Percentiles rank a stretch among this genome's conserved stretches.
Evolutionary conservation across 2,329 filamentous ascomycete species (phyloP).

Genomic region (Aspergillus caelatus): DNA sequence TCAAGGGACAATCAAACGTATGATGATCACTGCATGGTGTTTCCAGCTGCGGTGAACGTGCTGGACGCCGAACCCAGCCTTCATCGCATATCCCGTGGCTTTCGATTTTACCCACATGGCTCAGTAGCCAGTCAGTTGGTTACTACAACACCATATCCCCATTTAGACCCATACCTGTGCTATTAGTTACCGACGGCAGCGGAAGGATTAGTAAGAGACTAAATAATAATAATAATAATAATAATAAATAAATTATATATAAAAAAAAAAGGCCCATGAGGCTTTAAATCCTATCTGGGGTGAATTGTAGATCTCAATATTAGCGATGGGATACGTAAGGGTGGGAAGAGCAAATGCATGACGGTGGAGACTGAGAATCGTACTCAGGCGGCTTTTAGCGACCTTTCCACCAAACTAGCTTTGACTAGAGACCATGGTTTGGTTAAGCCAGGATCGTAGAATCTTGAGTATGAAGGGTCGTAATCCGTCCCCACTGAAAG

Average conservation of each 20-base stretch:
- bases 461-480: background rate
- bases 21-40: background rate
- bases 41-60: slow-evolving; percentile 1
- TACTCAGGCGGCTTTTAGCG: background rate
- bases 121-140: background rate
- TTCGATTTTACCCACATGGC: slow-evolving; percentile 6
- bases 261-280: background rate
- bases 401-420: background rate
- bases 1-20: background rate
- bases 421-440: background rate
- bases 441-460: background rate
- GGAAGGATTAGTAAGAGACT: background rate
- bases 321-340: background rate
- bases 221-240: background rate
- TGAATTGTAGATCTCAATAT: slow-evolving; percentile 13
- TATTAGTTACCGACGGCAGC: background rate
- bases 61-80: background rate
- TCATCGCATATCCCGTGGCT: background rate
- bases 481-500: background rate
- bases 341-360: background rate
- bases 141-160: background rate
- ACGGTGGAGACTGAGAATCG: background rate
- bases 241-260: background rate
- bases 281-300: slow-evolving; percentile 2
- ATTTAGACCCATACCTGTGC: background rate